phyloP scores from a whole-genome alignment of 2,329 filamentous ascomycete species.

The Oidium heveae region DNA sequence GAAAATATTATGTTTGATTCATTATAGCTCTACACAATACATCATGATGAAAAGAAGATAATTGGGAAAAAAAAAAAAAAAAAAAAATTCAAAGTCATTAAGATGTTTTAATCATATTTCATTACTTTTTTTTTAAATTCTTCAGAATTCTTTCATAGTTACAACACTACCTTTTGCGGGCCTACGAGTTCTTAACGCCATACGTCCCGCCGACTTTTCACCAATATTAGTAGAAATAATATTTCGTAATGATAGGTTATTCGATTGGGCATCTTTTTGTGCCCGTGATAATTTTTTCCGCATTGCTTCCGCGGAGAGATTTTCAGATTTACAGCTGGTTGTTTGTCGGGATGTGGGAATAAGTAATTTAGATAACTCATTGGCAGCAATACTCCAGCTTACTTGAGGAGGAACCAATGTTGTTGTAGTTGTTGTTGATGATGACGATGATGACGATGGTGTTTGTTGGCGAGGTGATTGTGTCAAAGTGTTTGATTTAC shows the following conservation, averaged over 20 bases:
- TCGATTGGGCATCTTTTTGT: conserved; percentile 38
- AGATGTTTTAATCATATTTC: no score
- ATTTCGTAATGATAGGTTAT: conserved; percentile 25
- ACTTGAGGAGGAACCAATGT: conserved; percentile 37
- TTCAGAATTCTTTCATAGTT: no score
- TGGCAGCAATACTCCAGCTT: conserved; percentile 60
- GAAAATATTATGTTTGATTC: no score
- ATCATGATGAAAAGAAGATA: no score
- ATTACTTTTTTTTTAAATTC: no score
- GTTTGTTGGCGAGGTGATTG: conserved; percentile 17
- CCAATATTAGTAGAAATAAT: conserved; percentile 12
- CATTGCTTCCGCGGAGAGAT: conserved; percentile 44
- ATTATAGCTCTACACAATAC: no score
- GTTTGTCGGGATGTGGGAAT: conserved; percentile 55
- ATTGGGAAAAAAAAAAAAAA: no score
- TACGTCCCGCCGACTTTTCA: conserved; percentile 25
- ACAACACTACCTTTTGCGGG: conserved; percentile 17
- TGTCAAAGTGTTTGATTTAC: conserved; percentile 18
- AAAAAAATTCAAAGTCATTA: no score
- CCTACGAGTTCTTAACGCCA: conserved; percentile 51
- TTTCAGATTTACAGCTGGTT: conserved; percentile 50
- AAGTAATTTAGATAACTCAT: conserved; percentile 59
- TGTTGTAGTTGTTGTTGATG: no score
- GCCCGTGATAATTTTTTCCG: conserved; percentile 23
- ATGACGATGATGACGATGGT: no score